Evolutionary conservation across 345 rosid genomes (phyloP).

Genomic region (Syzygium grande): DNA sequence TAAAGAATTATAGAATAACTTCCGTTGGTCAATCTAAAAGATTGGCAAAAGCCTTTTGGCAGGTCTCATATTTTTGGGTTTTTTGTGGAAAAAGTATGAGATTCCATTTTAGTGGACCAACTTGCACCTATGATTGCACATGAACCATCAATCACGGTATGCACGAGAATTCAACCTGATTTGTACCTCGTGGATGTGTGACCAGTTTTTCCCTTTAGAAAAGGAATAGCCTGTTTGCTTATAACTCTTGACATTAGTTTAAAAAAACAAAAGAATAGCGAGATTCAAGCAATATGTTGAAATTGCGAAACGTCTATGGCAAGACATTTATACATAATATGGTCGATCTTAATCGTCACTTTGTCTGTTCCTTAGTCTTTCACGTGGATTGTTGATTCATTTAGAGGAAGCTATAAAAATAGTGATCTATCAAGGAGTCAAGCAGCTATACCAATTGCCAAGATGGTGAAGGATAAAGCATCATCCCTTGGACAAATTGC

Average conservation of each 20-base stretch:
- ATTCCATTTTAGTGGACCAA: background rate
- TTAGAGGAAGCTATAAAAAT: background rate
- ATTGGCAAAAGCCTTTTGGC: background rate
- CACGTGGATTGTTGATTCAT: background rate
- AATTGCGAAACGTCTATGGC: too few species aligned
- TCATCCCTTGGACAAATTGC: too few species aligned
- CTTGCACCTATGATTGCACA: background rate
- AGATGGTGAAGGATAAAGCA: too few species aligned
- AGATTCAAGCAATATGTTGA: background rate
- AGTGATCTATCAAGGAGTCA: background rate
- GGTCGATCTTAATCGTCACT: background rate
- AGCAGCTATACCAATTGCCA: background rate
- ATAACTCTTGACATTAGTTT: background rate
- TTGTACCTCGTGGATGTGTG: background rate
- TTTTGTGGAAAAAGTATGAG: too few species aligned
- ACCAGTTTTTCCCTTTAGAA: background rate
- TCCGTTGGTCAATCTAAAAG: background rate
- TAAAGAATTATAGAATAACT: background rate
- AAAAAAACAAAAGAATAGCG: background rate
- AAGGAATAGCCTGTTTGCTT: background rate
- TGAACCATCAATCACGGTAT: background rate
- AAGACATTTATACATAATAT: background rate
- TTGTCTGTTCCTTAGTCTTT: background rate
- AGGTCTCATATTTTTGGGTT: background rate
- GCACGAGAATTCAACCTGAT: background rate